These are phyloP conservation scores for Ceratocystis alfenasii DNA, from an alignment of 2,329 filamentous ascomycete species.

Conservation along the genomic window DNA sequence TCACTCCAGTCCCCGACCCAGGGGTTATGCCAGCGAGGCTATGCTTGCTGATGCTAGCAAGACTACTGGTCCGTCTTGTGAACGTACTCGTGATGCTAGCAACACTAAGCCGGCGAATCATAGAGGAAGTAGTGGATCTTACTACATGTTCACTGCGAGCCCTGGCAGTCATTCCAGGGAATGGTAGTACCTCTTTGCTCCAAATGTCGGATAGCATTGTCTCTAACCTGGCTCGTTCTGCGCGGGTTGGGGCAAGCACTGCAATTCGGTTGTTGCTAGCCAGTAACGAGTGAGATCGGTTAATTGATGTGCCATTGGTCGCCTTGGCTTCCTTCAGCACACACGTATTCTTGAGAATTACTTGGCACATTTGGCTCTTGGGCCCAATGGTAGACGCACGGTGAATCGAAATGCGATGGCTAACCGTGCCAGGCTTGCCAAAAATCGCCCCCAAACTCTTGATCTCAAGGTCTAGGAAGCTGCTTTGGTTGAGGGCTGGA, in stretches of 20 bases:
- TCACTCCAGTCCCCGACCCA: conserved; percentile 7
- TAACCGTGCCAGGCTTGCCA: conserved; percentile 54
- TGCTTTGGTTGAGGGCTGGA: conserved; percentile 39
- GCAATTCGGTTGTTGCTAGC: conserved; percentile 53
- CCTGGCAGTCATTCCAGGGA: conserved; percentile 63
- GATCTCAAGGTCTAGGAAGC: conserved; percentile 56
- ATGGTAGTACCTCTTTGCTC: conserved; percentile 69
- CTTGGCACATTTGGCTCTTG: conserved; percentile 56
- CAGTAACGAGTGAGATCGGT: conserved; percentile 68
- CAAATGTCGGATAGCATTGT: conserved; percentile 64
- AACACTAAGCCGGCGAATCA: conserved; percentile 80
- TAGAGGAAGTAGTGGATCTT: conserved; percentile 65
- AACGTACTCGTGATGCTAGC: conserved; percentile 69
- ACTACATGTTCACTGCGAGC: conserved; percentile 59
- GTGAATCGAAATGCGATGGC: conserved; percentile 64
- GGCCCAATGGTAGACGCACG: conserved; percentile 62
- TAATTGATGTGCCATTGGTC: conserved; percentile 44
- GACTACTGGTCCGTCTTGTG: conserved; percentile 54
- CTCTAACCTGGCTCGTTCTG: conserved; percentile 68
- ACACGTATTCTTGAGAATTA: conserved; percentile 79
- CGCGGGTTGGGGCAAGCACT: conserved; percentile 60
- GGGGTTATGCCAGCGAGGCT: conserved; percentile 15
- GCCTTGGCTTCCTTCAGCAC: conserved; percentile 45
- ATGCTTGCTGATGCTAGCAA: conserved; percentile 30
- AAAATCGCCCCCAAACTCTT: conserved; percentile 64